Conservation (phyloP, 2,329 filamentous ascomycete species). For the Aspergillus oerlinghausenensis region DNA sequence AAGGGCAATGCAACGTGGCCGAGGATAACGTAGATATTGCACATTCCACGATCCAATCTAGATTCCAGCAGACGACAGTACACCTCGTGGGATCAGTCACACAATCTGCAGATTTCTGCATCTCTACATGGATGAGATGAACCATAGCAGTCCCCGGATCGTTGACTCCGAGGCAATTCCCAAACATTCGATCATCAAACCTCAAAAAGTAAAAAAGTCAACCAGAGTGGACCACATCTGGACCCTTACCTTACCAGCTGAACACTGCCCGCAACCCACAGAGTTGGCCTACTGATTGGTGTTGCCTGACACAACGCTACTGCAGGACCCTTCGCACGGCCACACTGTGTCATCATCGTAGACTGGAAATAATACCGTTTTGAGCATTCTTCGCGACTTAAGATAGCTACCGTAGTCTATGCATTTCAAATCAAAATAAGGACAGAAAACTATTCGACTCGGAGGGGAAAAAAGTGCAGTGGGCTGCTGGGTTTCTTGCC, state of each 20-base stretch:
- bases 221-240: not conserved
- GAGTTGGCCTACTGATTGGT: not conserved
- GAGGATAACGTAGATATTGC: not conserved
- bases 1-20: not conserved
- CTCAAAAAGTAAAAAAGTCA: not conserved
- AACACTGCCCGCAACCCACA: not conserved
- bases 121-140: not conserved
- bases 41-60: not conserved
- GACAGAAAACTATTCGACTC: not conserved
- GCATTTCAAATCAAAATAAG: not conserved
- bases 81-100: not conserved
- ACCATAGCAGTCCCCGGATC: not conserved
- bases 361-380: not conserved
- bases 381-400: not conserved
- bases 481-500: not conserved
- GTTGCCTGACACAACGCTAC: not conserved
- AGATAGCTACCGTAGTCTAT: not conserved
- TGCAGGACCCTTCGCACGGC: not conserved
- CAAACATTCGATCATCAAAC: not conserved
- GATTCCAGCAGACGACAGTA: not conserved
- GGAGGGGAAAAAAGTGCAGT: not conserved
- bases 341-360: no score
- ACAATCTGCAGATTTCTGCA: not conserved
- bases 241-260: not conserved
- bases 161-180: not conserved